Evolutionary conservation across 1,139 yeast species (phyloP), one percentile per base, ranked within the genome.

Genomic region (Pichia sp.): DNA sequence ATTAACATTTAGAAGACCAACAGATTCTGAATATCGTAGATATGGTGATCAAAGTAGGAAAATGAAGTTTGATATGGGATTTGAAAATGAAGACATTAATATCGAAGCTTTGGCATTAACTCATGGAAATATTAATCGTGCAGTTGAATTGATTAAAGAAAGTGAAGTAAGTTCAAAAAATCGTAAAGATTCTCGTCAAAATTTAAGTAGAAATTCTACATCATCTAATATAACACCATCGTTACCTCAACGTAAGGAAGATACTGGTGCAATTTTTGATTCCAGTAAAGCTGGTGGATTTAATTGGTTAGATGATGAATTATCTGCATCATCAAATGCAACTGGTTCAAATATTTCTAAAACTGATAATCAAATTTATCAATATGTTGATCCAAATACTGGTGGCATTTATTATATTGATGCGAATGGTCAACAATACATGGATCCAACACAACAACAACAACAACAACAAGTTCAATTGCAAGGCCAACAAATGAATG

Each of bases 371-470:
- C 66, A 62, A 48, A 60, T 77, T 39, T 81, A 75, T 56, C 86
- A 80, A 58, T 81, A 78, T 58, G 72, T 83, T 8, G 86, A 81
- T 56, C 85, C 85, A 6, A 63, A 72, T 11, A 79, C 84, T 0
- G 86, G 86, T 28, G 74, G 73, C 48, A 64, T 79, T n/a, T 76
- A 76, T 42, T 78, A 80, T 56, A 71, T 81, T 42, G 86, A 81
- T 58, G 65, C 68, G 0, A 76, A 74, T 51, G 83, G 83, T 2
- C 83, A 79, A 59, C 81, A 78, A 58, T 78, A 78, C 54, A 64
- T 78, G 56, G 83, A 78, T 59, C 79, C 81, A 18, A 69, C 58
- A 47, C 80, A 77, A 51, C 81, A 76, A 56, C 82, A 78, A 26
- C 46, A 39, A 39, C 82, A 77, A 55, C 66, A 58, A 34, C 35